Percentiles rank a stretch among this genome's conserved stretches.
Evolutionary conservation across 2,329 filamentous ascomycete genomes (phyloP).

Genomic region (Cladosporium sp.): DNA sequence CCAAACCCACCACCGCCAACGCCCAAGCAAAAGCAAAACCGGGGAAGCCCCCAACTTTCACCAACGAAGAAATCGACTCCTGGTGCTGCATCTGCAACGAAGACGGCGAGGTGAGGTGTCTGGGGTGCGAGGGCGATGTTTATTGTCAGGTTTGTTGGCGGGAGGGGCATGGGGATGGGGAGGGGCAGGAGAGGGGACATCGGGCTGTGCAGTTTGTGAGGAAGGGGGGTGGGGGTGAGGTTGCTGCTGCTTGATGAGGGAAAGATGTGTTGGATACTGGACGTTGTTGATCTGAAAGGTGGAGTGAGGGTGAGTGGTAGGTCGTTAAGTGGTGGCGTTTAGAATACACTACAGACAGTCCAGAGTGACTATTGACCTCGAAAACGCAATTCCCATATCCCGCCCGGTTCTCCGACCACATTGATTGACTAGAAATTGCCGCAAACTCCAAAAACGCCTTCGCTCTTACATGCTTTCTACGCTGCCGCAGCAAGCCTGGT

Average conservation of each 20-base stretch:
- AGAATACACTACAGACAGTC: too few species aligned
- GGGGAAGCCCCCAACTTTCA: slow-evolving; percentile 39
- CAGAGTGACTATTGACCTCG: too few species aligned
- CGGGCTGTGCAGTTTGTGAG: slow-evolving; percentile 47
- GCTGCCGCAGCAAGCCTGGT: too few species aligned
- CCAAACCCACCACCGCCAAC: slow-evolving; percentile 31
- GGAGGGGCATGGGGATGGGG: slow-evolving; percentile 70
- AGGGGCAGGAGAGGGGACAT: slow-evolving; percentile 66
- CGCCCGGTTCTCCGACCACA: too few species aligned
- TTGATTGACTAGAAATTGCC: too few species aligned
- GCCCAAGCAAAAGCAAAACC: slow-evolving; percentile 30
- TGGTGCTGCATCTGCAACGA: slow-evolving; percentile 84
- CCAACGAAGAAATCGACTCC: slow-evolving; percentile 66
- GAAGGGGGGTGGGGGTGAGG: slow-evolving; percentile 3
- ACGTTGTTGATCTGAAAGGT: too few species aligned
- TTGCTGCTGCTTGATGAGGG: slow-evolving; percentile 3
- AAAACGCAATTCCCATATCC: too few species aligned
- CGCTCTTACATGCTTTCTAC: background rate
- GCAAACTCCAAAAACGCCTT: slow-evolving; percentile 10
- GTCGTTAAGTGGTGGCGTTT: too few species aligned
- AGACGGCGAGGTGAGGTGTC: slow-evolving; percentile 67
- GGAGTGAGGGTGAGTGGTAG: too few species aligned
- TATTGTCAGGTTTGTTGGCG: slow-evolving; percentile 78
- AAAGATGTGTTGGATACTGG: too few species aligned
- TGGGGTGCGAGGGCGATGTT: slow-evolving; percentile 65